These are phyloP conservation scores for Heliamphora exappendiculata DNA, from an alignment of 148 eudicot species.

Conservation along the genomic window DNA sequence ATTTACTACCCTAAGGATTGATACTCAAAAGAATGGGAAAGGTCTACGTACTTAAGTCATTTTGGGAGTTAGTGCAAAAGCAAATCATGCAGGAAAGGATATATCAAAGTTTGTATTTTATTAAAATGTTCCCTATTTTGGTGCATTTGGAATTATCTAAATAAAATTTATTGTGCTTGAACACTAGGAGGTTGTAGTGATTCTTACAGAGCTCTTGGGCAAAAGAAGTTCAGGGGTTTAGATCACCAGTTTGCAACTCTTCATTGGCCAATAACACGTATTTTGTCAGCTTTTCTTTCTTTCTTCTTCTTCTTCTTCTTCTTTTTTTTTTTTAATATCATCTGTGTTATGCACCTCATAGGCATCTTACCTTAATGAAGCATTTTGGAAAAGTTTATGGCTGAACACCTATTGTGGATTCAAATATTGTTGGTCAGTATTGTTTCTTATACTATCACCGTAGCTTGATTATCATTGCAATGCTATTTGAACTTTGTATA, in stretches of 20 bases:
- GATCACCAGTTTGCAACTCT: neutral
- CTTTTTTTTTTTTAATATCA: too few species aligned
- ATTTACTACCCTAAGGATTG: neutral
- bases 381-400: too few species aligned
- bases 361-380: neutral
- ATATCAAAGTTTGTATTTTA: neutral
- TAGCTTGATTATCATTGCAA: neutral
- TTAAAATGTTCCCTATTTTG: neutral
- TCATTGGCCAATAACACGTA: neutral
- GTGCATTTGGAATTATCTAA: neutral
- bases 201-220: neutral
- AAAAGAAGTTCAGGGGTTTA: neutral
- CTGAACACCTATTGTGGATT: too few species aligned
- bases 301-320: too few species aligned
- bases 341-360: neutral
- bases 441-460: too few species aligned
- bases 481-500: neutral
- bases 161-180: neutral
- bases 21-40: neutral
- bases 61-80: neutral
- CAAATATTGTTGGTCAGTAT: too few species aligned
- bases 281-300: too few species aligned
- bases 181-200: neutral
- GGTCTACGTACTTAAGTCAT: neutral
- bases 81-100: neutral